Percentiles rank a stretch among this genome's conserved stretches.
Conservation (phyloP, 768 basidiomycete species). For the Macrolepiota dolichaula region DNA sequence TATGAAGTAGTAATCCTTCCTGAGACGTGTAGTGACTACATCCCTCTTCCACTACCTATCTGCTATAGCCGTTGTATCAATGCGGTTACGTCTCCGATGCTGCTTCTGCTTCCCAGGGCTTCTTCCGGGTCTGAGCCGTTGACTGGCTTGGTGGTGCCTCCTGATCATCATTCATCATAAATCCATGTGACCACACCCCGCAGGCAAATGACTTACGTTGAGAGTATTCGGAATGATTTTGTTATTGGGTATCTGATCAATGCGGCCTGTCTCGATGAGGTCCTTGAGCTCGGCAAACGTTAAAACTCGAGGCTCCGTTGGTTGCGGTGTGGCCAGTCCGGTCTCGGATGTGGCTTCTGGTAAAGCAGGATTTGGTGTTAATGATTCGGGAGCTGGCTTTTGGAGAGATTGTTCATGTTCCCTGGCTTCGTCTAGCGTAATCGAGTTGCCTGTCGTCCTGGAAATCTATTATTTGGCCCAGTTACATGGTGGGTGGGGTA, state of each 20-base stretch:
- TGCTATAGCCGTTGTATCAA: too few relatives aligned
- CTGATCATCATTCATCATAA: conserved; percentile 27
- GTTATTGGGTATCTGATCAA: conserved; percentile 77
- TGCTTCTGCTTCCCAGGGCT: conserved; percentile 60
- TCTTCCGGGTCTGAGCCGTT: conserved; percentile 44
- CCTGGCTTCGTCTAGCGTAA: conserved; percentile 40
- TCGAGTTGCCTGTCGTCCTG: conserved; percentile 37
- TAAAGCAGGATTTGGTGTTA: not conserved
- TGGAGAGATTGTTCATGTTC: conserved; percentile 27
- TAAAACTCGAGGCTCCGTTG: conserved; percentile 41
- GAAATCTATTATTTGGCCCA: not conserved
- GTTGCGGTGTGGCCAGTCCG: conserved; percentile 4
- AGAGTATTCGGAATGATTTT: conserved; percentile 63
- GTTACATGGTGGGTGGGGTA: not conserved
- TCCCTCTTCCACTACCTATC: not conserved
- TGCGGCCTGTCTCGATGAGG: conserved; percentile 67
- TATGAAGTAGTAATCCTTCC: not conserved
- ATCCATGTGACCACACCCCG: not conserved
- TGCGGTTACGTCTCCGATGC: not conserved
- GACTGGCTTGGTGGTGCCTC: conserved; percentile 56
- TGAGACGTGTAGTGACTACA: not conserved
- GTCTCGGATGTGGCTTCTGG: not conserved
- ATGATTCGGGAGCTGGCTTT: not conserved
- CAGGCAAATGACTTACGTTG: conserved; percentile 41
- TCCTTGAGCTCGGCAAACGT: conserved; percentile 67